phyloP scores from a whole-genome alignment of 2,329 filamentous ascomycete species.

The Pseudonectria buxi region DNA sequence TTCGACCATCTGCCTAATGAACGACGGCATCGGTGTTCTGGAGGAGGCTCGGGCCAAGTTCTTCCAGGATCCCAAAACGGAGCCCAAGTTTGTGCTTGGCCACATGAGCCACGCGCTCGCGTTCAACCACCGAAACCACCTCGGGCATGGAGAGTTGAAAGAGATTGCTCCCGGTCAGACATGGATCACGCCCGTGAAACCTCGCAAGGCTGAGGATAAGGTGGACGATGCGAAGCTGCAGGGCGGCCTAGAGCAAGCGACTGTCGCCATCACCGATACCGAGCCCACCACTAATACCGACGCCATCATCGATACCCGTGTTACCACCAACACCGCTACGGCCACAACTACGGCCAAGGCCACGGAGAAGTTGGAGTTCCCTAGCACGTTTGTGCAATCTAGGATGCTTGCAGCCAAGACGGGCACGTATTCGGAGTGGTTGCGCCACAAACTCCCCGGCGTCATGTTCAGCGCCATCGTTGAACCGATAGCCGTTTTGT shows the following conservation, averaged over 20 bases:
- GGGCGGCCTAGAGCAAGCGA: background rate
- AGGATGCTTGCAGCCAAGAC: too few species aligned
- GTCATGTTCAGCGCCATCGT: constrained; percentile 70
- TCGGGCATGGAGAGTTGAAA: constrained; percentile 22
- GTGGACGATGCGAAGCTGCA: background rate
- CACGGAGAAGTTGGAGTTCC: too few species aligned
- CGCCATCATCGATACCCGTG: too few species aligned
- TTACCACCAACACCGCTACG: too few species aligned
- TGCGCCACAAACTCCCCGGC: constrained; percentile 70
- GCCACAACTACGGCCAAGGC: background rate
- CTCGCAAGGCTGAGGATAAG: constrained; percentile 1
- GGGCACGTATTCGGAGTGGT: constrained; percentile 37
- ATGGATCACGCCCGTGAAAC: constrained; percentile 22
- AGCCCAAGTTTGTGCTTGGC: constrained; percentile 73
- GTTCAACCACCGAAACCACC: constrained; percentile 30
- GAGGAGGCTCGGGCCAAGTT: constrained; percentile 66
- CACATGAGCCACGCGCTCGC: constrained; percentile 45
- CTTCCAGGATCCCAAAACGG: constrained; percentile 57
- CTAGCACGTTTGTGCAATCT: too few species aligned
- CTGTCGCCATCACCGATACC: background rate
- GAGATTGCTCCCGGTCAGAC: constrained; percentile 29
- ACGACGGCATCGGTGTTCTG: constrained; percentile 77
- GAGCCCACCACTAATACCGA: too few species aligned
- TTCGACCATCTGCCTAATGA: constrained; percentile 69
- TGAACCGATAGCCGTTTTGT: constrained; percentile 72